Conservation (phyloP, 331 rosid species). For the Rosa hybrid region DNA sequence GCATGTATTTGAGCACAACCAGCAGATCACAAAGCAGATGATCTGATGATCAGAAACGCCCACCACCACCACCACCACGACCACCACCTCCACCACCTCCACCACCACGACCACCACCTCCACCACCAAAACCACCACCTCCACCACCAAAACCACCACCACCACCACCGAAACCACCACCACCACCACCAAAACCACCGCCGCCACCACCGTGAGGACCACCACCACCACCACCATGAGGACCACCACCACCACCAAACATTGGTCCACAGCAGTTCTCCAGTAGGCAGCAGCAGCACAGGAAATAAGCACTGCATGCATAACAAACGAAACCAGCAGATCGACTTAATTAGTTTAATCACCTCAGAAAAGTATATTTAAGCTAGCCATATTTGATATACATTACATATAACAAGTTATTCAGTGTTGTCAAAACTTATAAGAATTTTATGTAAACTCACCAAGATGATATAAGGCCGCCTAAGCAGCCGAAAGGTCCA, state of each 20-base stretch:
- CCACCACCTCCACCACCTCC: not conserved
- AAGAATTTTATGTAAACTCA: slow-evolving; percentile 18
- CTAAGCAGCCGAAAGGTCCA: slow-evolving; percentile 34
- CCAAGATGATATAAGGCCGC: slow-evolving; percentile 45
- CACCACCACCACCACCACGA: no score
- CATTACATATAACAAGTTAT: not conserved
- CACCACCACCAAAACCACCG: not conserved
- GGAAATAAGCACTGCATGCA: slow-evolving; percentile 45
- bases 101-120: slow-evolving; percentile 21
- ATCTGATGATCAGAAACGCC: no score
- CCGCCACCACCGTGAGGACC: slow-evolving; percentile 1
- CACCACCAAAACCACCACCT: not conserved
- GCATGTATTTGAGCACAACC: no score
- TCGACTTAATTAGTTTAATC: not conserved
- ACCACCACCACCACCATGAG: slow-evolving; percentile 11
- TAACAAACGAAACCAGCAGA: not conserved
- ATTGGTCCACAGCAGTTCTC: slow-evolving; percentile 51
- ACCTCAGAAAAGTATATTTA: not conserved
- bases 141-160: not conserved
- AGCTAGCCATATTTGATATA: not conserved
- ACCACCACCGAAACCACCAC: slow-evolving; percentile 15
- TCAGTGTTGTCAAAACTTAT: not conserved
- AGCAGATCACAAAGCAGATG: not conserved
- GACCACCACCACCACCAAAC: slow-evolving; percentile 29
- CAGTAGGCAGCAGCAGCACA: slow-evolving; percentile 61